Evolutionary conservation across 192 early-diverging fungal genomes (phyloP).

Genomic region (Entophlyctis luteolus): DNA sequence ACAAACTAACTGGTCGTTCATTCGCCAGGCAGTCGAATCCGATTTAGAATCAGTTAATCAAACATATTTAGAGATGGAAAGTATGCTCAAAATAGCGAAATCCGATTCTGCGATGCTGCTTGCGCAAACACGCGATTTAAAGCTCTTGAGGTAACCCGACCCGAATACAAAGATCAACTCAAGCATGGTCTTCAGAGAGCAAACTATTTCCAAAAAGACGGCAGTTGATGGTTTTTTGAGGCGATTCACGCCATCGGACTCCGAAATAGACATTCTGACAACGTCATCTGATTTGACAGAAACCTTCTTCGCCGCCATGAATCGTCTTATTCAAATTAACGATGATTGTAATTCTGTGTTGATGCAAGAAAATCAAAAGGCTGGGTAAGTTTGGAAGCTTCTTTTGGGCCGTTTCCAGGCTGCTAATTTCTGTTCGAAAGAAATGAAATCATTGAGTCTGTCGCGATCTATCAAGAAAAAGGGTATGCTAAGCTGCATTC

Average conservation of each 20-base stretch:
- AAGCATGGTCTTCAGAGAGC: slow-evolving; percentile 33
- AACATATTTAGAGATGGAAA: slow-evolving; percentile 58
- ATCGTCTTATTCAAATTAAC: slow-evolving; percentile 64
- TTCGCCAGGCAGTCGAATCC: slow-evolving; percentile 42
- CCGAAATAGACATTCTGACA: slow-evolving; percentile 58
- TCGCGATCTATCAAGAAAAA: slow-evolving; percentile 64
- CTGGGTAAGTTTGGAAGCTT: slow-evolving; percentile 51
- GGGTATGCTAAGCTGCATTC: slow-evolving; percentile 71
- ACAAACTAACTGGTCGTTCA: neutral
- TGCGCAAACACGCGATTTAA: slow-evolving; percentile 61
- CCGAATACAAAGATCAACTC: neutral
- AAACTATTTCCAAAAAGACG: slow-evolving; percentile 49
- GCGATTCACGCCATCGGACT: slow-evolving; percentile 67
- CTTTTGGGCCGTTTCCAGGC: neutral
- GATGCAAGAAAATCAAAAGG: slow-evolving; percentile 69
- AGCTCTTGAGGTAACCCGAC: slow-evolving; percentile 56
- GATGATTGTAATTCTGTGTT: slow-evolving; percentile 69
- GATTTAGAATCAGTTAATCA: slow-evolving; percentile 59
- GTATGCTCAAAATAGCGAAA: slow-evolving; percentile 51
- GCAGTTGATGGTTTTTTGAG: slow-evolving; percentile 65
- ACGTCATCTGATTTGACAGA: slow-evolving; percentile 49
- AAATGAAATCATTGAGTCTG: slow-evolving; percentile 71
- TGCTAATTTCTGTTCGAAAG: neutral
- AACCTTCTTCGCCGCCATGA: slow-evolving; percentile 69
- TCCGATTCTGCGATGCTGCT: slow-evolving; percentile 59